Evolutionary conservation across 495 filamentous ascomycete genomes (phyloP).

Genomic region (Aspergillus sparsus): DNA sequence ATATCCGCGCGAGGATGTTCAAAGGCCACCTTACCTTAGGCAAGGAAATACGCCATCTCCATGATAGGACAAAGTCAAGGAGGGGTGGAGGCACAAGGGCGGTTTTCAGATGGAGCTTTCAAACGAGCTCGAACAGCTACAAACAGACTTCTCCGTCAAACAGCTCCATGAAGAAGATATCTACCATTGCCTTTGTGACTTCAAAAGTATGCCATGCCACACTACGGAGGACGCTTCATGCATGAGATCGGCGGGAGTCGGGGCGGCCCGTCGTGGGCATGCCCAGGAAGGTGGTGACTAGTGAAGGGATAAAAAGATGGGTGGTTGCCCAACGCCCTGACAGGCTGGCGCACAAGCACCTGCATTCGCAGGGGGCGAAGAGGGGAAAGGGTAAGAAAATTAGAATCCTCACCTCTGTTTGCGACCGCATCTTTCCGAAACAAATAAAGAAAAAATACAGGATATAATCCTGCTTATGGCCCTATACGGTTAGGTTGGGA

Average conservation of each 20-base stretch:
- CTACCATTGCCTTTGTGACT: not conserved
- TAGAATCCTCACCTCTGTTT: slow-evolving; percentile 11
- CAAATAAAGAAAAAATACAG: not conserved
- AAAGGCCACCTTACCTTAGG: slow-evolving; percentile 14
- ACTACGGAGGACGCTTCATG: slow-evolving; percentile 35
- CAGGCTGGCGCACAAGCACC: slow-evolving; percentile 21
- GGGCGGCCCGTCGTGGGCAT: slow-evolving; percentile 49
- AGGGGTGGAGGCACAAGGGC: not conserved
- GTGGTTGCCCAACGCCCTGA: slow-evolving; percentile 28
- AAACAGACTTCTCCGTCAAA: too few relatives aligned
- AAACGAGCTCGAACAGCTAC: not conserved
- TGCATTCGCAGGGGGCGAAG: slow-evolving; percentile 17
- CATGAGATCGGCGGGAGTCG: slow-evolving; percentile 53
- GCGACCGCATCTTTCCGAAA: slow-evolving; percentile 20
- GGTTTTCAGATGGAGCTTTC: not conserved
- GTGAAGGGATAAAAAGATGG: slow-evolving; percentile 20
- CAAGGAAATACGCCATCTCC: slow-evolving; percentile 3
- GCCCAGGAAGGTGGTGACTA: slow-evolving; percentile 26
- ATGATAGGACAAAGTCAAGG: slow-evolving; percentile 3
- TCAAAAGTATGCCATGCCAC: slow-evolving; percentile 24
- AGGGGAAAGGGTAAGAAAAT: slow-evolving; percentile 11
- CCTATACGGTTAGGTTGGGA: not conserved
- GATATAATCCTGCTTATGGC: slow-evolving; percentile 1
- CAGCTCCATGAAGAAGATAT: too few relatives aligned
- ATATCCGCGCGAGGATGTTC: too few relatives aligned